Percentiles rank a stretch among this genome's conserved stretches.
These are phyloP conservation scores for Auricularia heimuer DNA, from an alignment of 768 basidiomycete genomes.

Conservation along the genomic window DNA sequence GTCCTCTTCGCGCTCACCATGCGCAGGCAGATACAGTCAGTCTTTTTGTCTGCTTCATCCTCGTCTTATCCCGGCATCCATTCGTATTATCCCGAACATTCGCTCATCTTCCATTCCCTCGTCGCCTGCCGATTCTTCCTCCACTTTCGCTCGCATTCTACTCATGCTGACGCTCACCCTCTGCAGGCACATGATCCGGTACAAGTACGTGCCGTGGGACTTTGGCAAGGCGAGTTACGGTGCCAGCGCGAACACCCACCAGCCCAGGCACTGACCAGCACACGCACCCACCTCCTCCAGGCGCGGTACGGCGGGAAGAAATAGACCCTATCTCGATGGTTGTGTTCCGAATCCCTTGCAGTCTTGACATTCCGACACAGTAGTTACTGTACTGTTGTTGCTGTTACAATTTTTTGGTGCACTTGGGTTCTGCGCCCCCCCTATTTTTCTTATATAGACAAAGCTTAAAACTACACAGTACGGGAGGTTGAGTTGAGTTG, in stretches of 20 bases:
- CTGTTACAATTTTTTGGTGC: too few relatives aligned
- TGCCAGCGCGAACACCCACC: slow-evolving; percentile 7
- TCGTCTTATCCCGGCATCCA: not conserved
- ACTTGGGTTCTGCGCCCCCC: too few relatives aligned
- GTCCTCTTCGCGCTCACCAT: slow-evolving; percentile 91
- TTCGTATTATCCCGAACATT: too few relatives aligned
- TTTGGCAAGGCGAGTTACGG: slow-evolving; percentile 89
- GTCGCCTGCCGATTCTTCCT: too few relatives aligned
- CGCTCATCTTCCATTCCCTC: not conserved
- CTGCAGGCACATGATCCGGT: slow-evolving; percentile 94
- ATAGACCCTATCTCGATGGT: not conserved
- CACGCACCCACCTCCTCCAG: not conserved
- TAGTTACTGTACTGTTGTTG: too few relatives aligned
- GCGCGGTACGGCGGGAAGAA: not conserved
- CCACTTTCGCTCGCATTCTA: not conserved
- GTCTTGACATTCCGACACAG: too few relatives aligned
- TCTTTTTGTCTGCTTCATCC: slow-evolving; percentile 10
- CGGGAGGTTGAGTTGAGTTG: too few relatives aligned
- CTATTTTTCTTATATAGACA: too few relatives aligned
- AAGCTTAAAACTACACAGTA: too few relatives aligned
- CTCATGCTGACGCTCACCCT: not conserved
- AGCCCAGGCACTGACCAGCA: not conserved
- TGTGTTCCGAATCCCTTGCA: not conserved
- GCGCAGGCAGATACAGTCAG: slow-evolving; percentile 92
- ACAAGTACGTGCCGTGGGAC: slow-evolving; percentile 94